Evolutionary conservation across 2,329 filamentous ascomycete genomes (phyloP).

Genomic region (Penicillium sp.): DNA sequence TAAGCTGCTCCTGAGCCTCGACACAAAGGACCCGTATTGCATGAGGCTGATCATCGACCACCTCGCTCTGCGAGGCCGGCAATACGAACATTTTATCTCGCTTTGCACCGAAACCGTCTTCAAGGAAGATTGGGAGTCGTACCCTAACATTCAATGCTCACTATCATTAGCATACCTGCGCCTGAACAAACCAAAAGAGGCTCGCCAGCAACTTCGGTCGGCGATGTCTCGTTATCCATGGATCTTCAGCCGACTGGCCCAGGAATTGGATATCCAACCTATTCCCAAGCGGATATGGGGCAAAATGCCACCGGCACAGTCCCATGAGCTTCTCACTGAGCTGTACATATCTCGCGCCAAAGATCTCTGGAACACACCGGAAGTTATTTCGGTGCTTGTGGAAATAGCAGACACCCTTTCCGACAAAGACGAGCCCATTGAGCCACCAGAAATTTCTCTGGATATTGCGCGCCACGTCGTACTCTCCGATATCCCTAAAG

Average conservation of each 20-base stretch:
- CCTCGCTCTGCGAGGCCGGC: constrained; percentile 74
- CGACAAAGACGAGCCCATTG: constrained; percentile 38
- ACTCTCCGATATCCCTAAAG: constrained; percentile 67
- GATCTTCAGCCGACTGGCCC: constrained; percentile 76
- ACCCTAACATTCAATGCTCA: constrained; percentile 72
- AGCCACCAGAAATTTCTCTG: constrained; percentile 46
- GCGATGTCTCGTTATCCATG: constrained; percentile 76
- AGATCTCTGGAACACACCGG: constrained; percentile 79
- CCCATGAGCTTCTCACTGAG: constrained; percentile 66
- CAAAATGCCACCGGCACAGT: constrained; percentile 60
- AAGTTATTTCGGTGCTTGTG: constrained; percentile 64
- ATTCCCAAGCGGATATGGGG: constrained; percentile 82
- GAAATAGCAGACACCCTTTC: constrained; percentile 60
- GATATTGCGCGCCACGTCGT: constrained; percentile 72
- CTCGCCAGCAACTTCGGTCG: constrained; percentile 59
- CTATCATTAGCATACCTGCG: constrained; percentile 72
- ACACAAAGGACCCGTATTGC: constrained; percentile 76
- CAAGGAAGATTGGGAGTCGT: constrained; percentile 48
- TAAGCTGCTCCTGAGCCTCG: constrained; percentile 73
- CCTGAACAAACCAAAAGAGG: constrained; percentile 61
- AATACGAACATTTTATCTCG: constrained; percentile 71
- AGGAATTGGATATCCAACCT: constrained; percentile 70
- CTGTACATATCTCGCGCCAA: constrained; percentile 74
- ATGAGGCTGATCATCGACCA: constrained; percentile 78
- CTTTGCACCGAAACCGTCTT: constrained; percentile 55